A percentile compares a stretch with the other conserved stretches of the same genome.
These are phyloP conservation scores for Ustilago curta DNA, from an alignment of 1,284 basidiomycete species.

Conservation along the genomic window DNA sequence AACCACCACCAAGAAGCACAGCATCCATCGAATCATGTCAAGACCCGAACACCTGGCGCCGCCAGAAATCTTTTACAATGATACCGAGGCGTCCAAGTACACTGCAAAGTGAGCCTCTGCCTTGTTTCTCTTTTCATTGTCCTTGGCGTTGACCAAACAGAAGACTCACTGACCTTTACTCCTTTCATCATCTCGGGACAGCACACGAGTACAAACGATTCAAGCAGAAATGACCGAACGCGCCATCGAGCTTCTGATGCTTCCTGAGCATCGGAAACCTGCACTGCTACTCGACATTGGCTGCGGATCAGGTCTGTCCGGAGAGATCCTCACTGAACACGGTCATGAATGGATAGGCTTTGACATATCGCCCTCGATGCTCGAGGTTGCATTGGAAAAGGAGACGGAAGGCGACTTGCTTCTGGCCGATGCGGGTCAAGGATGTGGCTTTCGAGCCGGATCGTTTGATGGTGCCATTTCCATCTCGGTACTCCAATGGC, in stretches of 20 bases:
- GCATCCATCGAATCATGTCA: slow-evolving; percentile 77
- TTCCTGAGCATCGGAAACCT: slow-evolving; percentile 73
- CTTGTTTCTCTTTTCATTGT: too few species aligned
- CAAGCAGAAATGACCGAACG: slow-evolving; percentile 98
- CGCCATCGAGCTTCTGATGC: slow-evolving; percentile 87
- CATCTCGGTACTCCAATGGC: slow-evolving; percentile 98
- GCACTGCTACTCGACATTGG: slow-evolving; percentile 89
- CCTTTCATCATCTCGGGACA: slow-evolving; percentile 3
- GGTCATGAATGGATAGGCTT: slow-evolving; percentile 95
- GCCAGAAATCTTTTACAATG: slow-evolving; percentile 98
- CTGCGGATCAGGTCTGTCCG: slow-evolving; percentile 96
- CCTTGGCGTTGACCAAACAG: too few species aligned
- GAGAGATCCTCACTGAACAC: slow-evolving; percentile 94
- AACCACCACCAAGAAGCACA: not conserved
- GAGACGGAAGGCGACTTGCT: slow-evolving; percentile 68
- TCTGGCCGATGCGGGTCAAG: slow-evolving; percentile 71
- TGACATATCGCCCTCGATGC: slow-evolving; percentile 96
- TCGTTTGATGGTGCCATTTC: slow-evolving; percentile 98
- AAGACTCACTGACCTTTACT: not conserved
- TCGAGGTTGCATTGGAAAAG: slow-evolving; percentile 67
- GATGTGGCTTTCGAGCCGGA: slow-evolving; percentile 85
- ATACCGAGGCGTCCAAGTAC: slow-evolving; percentile 94
- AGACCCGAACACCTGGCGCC: slow-evolving; percentile 94
- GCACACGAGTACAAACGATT: slow-evolving; percentile 90
- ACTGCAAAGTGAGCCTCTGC: slow-evolving; percentile 84